phyloP scores from a whole-genome alignment of 768 basidiomycete genomes.

The Kwoniella europaea region DNA sequence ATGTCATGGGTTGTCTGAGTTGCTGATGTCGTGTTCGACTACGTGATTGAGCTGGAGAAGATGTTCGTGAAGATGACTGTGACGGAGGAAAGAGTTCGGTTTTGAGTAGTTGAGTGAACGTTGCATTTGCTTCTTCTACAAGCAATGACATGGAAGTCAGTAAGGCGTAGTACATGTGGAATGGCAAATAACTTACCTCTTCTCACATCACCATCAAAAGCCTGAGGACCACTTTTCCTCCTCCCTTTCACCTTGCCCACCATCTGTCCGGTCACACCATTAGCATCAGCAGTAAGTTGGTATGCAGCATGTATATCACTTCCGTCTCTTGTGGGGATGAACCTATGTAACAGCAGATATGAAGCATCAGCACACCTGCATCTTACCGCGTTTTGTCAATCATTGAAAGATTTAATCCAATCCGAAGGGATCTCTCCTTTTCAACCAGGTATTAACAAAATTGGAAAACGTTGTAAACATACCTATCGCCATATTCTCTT shows the following conservation, averaged over 20 bases:
- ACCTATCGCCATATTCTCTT: conserved; percentile 59
- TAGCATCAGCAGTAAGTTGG: conserved; percentile 65
- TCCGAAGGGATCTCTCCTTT: background rate
- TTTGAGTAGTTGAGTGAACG: conserved; percentile 60
- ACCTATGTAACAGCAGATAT: conserved; percentile 58
- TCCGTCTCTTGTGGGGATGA: conserved; percentile 68
- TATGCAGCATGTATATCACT: conserved; percentile 70
- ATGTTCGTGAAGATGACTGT: conserved; percentile 35
- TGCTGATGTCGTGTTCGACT: conserved; percentile 43
- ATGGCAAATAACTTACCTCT: conserved; percentile 31
- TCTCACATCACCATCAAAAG: conserved; percentile 57
- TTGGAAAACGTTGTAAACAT: conserved; percentile 16
- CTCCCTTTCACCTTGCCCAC: conserved; percentile 66
- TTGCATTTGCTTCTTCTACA: conserved; percentile 61
- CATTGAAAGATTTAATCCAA: background rate
- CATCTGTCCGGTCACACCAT: conserved; percentile 59
- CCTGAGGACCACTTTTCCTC: conserved; percentile 73
- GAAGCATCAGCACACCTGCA: background rate
- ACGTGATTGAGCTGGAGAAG: conserved; percentile 28
- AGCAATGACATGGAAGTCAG: no score
- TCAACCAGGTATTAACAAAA: background rate
- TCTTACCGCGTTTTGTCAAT: no score
- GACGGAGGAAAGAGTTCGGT: conserved; percentile 60
- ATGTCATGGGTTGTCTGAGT: conserved; percentile 59
- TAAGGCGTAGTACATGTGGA: no score